Percentiles rank a stretch among this genome's conserved stretches.
phyloP scores from a whole-genome alignment of 2,329 filamentous ascomycete genomes.

The Oidium heveae region DNA sequence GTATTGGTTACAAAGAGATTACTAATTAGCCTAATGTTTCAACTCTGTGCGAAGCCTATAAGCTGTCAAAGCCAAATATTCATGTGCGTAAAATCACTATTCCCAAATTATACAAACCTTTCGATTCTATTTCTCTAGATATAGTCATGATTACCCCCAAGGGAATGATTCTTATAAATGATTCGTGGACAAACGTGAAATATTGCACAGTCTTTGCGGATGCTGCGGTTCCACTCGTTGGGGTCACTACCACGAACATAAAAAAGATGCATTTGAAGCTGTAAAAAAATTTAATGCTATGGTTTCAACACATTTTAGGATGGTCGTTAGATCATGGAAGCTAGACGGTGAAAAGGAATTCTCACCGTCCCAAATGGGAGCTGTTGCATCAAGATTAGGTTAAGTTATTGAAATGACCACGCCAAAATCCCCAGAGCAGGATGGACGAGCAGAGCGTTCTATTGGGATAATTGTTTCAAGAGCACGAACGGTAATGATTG shows the following conservation, averaged over 20 bases:
- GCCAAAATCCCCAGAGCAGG: background rate
- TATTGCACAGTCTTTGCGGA: background rate
- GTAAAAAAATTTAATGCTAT: background rate
- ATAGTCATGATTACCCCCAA: background rate
- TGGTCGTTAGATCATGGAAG: background rate
- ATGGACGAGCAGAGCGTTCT: background rate
- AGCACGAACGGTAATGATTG: background rate
- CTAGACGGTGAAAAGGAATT: background rate
- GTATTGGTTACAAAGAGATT: background rate
- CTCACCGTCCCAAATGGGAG: background rate
- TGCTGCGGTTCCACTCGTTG: background rate
- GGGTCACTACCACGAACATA: background rate
- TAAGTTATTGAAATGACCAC: background rate
- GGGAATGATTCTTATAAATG: background rate
- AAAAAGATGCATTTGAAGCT: background rate
- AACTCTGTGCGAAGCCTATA: background rate
- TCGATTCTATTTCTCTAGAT: background rate
- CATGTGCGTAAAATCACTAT: background rate
- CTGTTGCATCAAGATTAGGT: background rate
- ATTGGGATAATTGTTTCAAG: background rate
- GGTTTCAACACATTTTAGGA: background rate
- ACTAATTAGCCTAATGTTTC: background rate
- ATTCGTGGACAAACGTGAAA: too few species aligned
- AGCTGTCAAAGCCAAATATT: background rate
- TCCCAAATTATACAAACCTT: background rate